Percentiles rank a stretch among this genome's conserved stretches.
phyloP scores from a whole-genome alignment of 306 rosid species.

The Sesbania bispinosa region DNA sequence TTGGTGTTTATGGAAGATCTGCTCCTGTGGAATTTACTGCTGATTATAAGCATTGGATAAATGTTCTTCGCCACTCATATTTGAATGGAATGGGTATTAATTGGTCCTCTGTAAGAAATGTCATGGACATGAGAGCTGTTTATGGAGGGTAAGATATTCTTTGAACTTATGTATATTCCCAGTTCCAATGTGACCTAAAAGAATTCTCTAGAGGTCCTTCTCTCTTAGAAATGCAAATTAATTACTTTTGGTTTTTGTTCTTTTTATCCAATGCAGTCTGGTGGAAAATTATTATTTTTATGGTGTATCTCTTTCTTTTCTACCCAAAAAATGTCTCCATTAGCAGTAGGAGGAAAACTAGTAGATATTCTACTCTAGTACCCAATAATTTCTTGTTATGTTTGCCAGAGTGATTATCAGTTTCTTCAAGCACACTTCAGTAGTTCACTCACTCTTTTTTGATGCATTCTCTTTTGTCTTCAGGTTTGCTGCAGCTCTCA shows the following conservation, averaged over 20 bases:
- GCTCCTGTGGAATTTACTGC: slow-evolving; percentile 60
- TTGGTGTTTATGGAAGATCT: slow-evolving; percentile 55
- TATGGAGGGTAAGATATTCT: slow-evolving; percentile 78
- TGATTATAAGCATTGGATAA: slow-evolving; percentile 69
- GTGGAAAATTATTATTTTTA: background rate
- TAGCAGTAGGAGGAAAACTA: background rate
- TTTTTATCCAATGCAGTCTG: background rate
- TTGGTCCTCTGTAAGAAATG: slow-evolving; percentile 79
- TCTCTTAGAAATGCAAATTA: slow-evolving; percentile 1
- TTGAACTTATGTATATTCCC: background rate
- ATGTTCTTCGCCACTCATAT: slow-evolving; percentile 59
- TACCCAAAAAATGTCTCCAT: background rate
- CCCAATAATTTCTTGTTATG: background rate
- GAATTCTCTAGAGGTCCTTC: background rate
- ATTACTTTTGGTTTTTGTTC: background rate
- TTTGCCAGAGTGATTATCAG: background rate
- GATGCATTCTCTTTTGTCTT: slow-evolving; percentile 12
- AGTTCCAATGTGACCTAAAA: background rate
- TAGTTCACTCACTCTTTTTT: background rate
- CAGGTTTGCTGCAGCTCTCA: slow-evolving; percentile 85
- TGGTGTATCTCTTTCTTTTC: background rate
- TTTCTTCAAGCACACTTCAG: background rate
- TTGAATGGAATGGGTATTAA: slow-evolving; percentile 66
- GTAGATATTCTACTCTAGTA: background rate
- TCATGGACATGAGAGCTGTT: slow-evolving; percentile 84